Evolutionary conservation across 805 yeast genomes (phyloP).

Genomic region (Candida stauntonica): DNA sequence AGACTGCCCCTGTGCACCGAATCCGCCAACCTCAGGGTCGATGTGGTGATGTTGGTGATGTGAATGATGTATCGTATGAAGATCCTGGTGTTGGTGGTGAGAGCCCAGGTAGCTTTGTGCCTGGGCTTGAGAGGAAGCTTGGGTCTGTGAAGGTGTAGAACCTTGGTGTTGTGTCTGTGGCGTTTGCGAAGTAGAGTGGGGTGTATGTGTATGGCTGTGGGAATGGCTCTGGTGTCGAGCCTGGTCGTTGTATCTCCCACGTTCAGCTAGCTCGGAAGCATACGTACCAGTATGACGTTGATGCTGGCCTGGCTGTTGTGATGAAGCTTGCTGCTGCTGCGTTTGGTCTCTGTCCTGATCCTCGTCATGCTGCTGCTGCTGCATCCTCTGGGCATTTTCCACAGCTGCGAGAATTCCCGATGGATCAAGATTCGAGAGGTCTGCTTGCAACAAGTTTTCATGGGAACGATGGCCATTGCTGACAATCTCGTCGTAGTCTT

Average conservation of each 20-base stretch:
- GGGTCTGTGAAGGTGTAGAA: constrained; percentile 5
- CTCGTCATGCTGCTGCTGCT: constrained; percentile 20
- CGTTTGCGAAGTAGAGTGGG: constrained; percentile 7
- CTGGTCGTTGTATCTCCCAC: not conserved
- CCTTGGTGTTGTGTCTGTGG: constrained; percentile 7
- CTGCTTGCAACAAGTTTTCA: constrained; percentile 19
- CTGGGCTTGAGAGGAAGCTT: constrained; percentile 2
- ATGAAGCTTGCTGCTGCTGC: not conserved
- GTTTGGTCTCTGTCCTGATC: no score
- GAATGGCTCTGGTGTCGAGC: no score
- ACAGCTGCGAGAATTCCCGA: constrained; percentile 47
- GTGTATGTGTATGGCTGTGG: not conserved
- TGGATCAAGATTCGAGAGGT: constrained; percentile 22
- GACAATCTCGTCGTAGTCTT: constrained; percentile 16
- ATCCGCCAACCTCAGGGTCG: constrained; percentile 55
- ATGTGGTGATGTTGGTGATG: constrained; percentile 41
- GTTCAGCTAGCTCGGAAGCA: not conserved
- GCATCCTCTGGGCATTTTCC: constrained; percentile 46
- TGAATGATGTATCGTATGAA: no score
- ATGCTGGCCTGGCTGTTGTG: not conserved
- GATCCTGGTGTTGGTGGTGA: no score
- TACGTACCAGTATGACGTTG: not conserved
- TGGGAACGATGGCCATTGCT: constrained; percentile 16
- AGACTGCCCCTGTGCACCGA: constrained; percentile 34
- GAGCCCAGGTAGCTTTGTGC: no score